Evolutionary conservation across 2,329 filamentous ascomycete species (phyloP).

Genomic region (Diaporthe sp.): DNA sequence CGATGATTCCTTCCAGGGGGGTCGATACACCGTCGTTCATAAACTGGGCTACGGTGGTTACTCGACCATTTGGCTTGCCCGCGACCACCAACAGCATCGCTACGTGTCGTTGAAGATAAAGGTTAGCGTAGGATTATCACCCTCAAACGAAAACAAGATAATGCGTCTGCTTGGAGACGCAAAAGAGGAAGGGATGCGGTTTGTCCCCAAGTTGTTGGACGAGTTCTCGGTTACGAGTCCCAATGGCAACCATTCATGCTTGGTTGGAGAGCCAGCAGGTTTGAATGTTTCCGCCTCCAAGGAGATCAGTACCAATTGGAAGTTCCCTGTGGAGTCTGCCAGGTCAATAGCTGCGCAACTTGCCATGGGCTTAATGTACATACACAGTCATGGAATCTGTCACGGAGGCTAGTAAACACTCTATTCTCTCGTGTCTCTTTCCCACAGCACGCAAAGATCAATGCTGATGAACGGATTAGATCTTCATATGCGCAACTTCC

Average conservation of each 20-base stretch:
- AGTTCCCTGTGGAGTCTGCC: neutral
- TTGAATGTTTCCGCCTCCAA: neutral
- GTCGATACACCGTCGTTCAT: slow-evolving; percentile 55
- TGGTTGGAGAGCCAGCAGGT: slow-evolving; percentile 37
- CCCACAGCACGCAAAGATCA: fast-evolving
- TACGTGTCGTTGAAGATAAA: slow-evolving; percentile 26
- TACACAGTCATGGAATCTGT: neutral
- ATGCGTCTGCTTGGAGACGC: neutral
- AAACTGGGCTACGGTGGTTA: slow-evolving; percentile 59
- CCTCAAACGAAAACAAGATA: neutral
- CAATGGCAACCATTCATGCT: slow-evolving; percentile 46
- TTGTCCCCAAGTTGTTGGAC: slow-evolving; percentile 31
- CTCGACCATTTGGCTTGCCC: slow-evolving; percentile 59
- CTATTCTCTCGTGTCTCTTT: neutral
- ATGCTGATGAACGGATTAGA: neutral
- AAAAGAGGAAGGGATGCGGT: neutral
- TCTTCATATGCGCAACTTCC: neutral
- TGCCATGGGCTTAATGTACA: neutral
- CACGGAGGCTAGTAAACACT: neutral
- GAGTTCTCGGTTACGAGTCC: slow-evolving; percentile 45
- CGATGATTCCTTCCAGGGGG: slow-evolving; percentile 54
- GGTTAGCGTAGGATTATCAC: neutral
- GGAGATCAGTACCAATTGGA: neutral
- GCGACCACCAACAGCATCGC: neutral
- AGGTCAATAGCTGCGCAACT: neutral